A percentile compares a stretch with the other conserved stretches of the same genome.
Conservation (phyloP, 495 filamentous ascomycete species). For the Hypoxylon fuscum region DNA sequence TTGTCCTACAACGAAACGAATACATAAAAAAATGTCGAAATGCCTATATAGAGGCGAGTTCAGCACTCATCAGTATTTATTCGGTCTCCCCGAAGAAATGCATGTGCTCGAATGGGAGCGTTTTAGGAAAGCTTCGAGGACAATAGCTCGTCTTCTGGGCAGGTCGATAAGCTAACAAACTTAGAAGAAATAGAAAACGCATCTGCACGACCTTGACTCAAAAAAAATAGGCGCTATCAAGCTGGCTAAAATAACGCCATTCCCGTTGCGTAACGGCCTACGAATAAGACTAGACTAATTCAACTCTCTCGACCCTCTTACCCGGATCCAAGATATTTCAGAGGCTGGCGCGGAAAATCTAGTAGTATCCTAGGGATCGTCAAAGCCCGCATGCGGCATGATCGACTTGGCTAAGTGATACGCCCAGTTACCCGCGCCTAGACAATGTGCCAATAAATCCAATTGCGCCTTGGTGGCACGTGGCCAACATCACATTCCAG, state of each 20-base stretch:
- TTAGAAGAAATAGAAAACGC: constrained; percentile 4
- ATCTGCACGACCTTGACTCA: background rate
- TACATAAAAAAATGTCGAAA: too few relatives aligned
- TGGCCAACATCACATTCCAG: constrained; percentile 44
- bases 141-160: background rate
- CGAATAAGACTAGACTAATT: background rate
- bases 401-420: constrained; percentile 10
- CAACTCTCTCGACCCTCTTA: constrained; percentile 1
- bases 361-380: constrained; percentile 24
- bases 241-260: constrained; percentile 4
- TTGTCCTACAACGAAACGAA: too few relatives aligned
- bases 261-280: background rate
- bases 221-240: too few relatives aligned
- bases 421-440: constrained; percentile 13
- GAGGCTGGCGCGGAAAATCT: constrained; percentile 24
- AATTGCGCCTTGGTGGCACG: constrained; percentile 34
- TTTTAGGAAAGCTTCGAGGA: too few relatives aligned
- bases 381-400: constrained; percentile 37
- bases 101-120: too few relatives aligned
- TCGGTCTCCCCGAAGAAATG: too few relatives aligned
- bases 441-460: constrained; percentile 28
- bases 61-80: too few relatives aligned
- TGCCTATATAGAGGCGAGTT: too few relatives aligned
- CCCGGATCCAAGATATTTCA: constrained; percentile 14
- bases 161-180: constrained; percentile 2